Percentiles rank a stretch among this genome's conserved stretches.
Evolutionary conservation across 2,329 filamentous ascomycete species (phyloP).

Genomic region (Volutella citrinella): DNA sequence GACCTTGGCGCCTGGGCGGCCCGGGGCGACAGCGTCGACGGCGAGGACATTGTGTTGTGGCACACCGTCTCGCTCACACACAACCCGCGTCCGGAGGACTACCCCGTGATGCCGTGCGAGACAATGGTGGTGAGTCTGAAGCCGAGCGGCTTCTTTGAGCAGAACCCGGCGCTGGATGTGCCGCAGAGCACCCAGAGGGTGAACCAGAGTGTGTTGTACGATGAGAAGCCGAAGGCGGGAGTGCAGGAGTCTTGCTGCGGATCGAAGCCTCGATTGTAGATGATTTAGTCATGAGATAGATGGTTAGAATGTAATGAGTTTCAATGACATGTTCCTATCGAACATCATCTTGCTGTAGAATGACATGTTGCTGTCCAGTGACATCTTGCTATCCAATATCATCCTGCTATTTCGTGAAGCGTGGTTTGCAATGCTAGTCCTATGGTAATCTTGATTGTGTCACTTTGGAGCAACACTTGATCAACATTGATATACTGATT

Average conservation of each 20-base stretch:
- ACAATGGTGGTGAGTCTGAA: constrained; percentile 7
- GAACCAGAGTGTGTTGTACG: constrained; percentile 9
- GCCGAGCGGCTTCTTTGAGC: constrained; percentile 8
- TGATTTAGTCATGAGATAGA: neutral
- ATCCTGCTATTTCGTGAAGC: constrained; percentile 1
- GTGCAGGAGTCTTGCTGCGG: constrained; percentile 1
- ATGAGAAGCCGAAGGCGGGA: neutral
- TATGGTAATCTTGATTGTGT: too few relatives aligned
- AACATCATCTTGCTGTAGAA: constrained; percentile 1
- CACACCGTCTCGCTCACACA: constrained; percentile 8
- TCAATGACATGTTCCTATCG: neutral
- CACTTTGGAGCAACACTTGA: too few relatives aligned
- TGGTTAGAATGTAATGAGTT: neutral
- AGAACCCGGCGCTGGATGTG: constrained; percentile 9
- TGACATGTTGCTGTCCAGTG: too few relatives aligned
- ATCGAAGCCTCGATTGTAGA: constrained; percentile 3
- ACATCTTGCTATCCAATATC: neutral
- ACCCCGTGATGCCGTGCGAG: constrained; percentile 10
- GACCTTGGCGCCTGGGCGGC: constrained; percentile 4
- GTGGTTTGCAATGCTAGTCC: neutral
- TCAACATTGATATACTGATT: too few relatives aligned
- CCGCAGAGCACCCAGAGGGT: constrained; percentile 8
- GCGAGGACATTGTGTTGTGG: constrained; percentile 9
- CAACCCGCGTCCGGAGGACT: constrained; percentile 8
- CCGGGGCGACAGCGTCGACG: constrained; percentile 7